A percentile compares a stretch with the other conserved stretches of the same genome.
Conservation (phyloP, 2,329 filamentous ascomycete species). For the Colletotrichum sp. region DNA sequence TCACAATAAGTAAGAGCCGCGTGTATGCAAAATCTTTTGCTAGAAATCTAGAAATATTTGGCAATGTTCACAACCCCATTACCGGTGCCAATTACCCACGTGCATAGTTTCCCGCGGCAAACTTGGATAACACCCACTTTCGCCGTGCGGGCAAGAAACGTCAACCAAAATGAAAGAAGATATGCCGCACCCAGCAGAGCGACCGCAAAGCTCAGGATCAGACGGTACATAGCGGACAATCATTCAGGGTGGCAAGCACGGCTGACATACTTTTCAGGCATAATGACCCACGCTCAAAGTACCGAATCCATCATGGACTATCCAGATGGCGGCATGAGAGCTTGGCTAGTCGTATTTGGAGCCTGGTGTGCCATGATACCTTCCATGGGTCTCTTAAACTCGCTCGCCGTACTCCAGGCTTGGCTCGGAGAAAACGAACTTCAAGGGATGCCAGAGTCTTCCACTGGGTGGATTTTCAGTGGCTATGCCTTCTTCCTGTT, state of each 20-base stretch:
- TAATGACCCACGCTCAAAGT: not conserved
- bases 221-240: not conserved
- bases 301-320: slow-evolving; percentile 45
- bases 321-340: slow-evolving; percentile 71
- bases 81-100: not conserved
- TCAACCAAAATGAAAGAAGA: not conserved
- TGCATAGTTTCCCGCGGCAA: not conserved
- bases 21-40: too few relatives aligned
- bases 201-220: not conserved
- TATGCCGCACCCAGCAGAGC: not conserved
- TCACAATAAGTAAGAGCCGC: not conserved
- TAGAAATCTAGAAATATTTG: too few relatives aligned
- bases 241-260: not conserved
- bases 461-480: slow-evolving; percentile 75
- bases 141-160: not conserved
- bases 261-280: not conserved
- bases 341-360: slow-evolving; percentile 76
- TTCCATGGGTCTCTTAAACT: slow-evolving; percentile 70
- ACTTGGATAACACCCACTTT: not conserved
- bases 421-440: slow-evolving; percentile 70
- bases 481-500: slow-evolving; percentile 74
- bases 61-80: not conserved
- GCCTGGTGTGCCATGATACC: slow-evolving; percentile 70
- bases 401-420: slow-evolving; percentile 68
- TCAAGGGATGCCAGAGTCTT: slow-evolving; percentile 58